phyloP scores from a whole-genome alignment of 176 grass and related monocot species.

The Hordeum vulgare region DNA sequence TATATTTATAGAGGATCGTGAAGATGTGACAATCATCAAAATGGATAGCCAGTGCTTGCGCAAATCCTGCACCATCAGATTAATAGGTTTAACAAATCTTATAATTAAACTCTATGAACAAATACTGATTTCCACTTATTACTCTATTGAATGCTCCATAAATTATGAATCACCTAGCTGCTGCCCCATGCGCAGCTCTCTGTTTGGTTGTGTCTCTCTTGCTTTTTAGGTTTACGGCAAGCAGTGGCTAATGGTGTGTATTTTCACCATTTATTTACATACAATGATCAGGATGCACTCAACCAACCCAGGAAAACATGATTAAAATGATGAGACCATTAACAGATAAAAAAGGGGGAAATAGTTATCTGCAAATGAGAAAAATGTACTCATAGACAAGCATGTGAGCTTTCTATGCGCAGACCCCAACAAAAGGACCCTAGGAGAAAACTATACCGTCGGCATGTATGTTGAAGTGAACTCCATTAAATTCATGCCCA shows the following conservation, averaged over 20 bases:
- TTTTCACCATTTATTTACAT: neutral
- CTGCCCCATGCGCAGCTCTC: neutral
- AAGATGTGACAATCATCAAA: slow-evolving; percentile 99
- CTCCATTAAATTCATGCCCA: neutral
- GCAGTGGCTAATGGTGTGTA: slow-evolving; percentile 1
- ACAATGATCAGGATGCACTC: neutral
- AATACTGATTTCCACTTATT: neutral
- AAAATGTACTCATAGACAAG: slow-evolving; percentile 3
- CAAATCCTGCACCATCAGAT: slow-evolving; percentile 58
- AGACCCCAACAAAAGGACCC: neutral
- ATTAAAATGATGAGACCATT: slow-evolving; percentile 12
- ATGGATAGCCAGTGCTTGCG: slow-evolving; percentile 94
- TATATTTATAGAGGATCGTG: slow-evolving; percentile 93
- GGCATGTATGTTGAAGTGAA: neutral
- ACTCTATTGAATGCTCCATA: neutral
- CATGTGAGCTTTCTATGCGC: neutral
- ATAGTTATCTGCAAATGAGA: neutral
- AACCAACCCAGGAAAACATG: neutral
- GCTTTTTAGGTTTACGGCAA: neutral
- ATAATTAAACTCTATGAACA: slow-evolving; percentile 18
- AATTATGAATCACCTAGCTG: neutral
- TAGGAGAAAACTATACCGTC: neutral
- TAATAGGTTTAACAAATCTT: slow-evolving; percentile 1
- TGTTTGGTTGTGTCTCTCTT: neutral
- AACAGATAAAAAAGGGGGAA: neutral